Base-by-base conservation (phyloP, 768 basidiomycete species). In the Cytidiella melzeri region DNA sequence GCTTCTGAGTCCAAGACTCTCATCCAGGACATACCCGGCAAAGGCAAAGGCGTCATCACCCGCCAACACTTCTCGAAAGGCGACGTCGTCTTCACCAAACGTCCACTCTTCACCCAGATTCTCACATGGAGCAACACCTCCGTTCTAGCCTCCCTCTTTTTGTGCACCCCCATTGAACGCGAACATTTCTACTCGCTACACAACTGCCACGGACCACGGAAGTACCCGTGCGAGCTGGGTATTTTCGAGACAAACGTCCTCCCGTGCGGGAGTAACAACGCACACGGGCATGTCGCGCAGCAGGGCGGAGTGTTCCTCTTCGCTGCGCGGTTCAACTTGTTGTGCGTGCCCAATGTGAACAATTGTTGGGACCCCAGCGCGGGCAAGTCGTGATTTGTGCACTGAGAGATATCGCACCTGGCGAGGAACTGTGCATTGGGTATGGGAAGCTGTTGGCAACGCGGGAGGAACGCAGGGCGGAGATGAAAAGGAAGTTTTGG, bases 181-280 rank as follows among this genome's bases (percentile, higher is more conserved):
- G 50, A 53, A 5, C 48, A 53, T n/a, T 63, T 52, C 50, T 61
- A 57, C 50, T 27, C 44, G 24, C 58, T 63, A 19, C 34, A 55
- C 27, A 63, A 61, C 49, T 46, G 36, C 15, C 57, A n/a, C 48
- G 47, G 45, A 53, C n/a, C n/a, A n/a, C 52, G 5, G 43, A n/a
- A 9, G 25, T 30, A 48, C 48, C 55, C 56, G 4, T 55, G 58
- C 6, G 58, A 55, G 2, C 54, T 56, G 2, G 64, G 61, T 12
- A 61, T 61, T 26, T 65, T 63, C 55, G 55, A 61, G 50, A 62
- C 64, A 13, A 66, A 66, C 45, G 57, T 62, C 57, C 50, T 54
- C 38, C 42, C 42, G 38, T 43, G 41, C 28, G 39, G 44, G 12
- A 27, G 43, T 1, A 50, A 11, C 13, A 10, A 49, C 43, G 25